Evolutionary conservation across 345 rosid genomes (phyloP), one percentile per base, ranked within the genome.

Genomic region (Sapria himalayana): DNA sequence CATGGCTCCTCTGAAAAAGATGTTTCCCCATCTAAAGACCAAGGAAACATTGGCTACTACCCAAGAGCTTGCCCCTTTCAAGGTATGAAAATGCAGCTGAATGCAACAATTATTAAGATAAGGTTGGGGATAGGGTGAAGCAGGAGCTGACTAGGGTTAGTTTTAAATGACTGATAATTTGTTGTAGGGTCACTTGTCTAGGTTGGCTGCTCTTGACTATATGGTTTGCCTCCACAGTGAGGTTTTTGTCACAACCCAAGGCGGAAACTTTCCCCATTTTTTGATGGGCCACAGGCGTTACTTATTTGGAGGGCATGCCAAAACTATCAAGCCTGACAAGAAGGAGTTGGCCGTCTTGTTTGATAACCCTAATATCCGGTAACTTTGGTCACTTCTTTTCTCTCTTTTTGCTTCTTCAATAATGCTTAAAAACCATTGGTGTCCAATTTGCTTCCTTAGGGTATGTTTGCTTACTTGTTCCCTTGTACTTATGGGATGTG

Each of bases 251-350:
- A 78, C 94, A 7, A 82, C 98, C 15, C 98, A 82, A 74, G 98
- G 98, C 43, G 98, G 98, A 48, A 89, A 89, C 43, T 89, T 78
- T 50, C 98, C 98, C 9, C 97, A 81, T 63, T 86, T 86, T 71
- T 70, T 86, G 59, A 78, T 72, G 61, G 97, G 97, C 50, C 97
- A 81, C 41, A 67, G 97, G 40, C 93, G 85, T 2, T 81, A 78
- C 62, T 66, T 78, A 48, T 72, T 65, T 60, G 78, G 81, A 61
- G 97, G 97, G 33, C 97, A 86, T 41, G 75, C 94, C 0, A 70
- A 78, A 64, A 86, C 97, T 4, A 61, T 86, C 37, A 78, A 69
- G 52, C 98, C 97, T 9, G 94, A 81, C 59, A 86, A 81, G 53
- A 70, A 93, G 57, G 82, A 76, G 48, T 49, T 86, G 56, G 98